Conservation (phyloP, 2,329 filamentous ascomycete genomes). For the Trichoderma hamatum region DNA sequence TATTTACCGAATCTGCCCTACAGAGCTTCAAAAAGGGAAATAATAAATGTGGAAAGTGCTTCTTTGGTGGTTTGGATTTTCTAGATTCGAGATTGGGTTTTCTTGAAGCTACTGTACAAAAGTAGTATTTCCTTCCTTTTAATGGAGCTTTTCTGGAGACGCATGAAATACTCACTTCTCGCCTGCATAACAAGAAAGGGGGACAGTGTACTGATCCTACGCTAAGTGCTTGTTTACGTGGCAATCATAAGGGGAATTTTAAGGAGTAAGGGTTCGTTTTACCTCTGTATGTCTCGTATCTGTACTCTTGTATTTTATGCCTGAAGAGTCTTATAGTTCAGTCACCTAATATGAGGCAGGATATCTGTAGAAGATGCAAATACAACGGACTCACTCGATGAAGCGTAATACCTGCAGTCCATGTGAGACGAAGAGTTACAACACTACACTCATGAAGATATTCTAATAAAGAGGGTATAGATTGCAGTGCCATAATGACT, state of each 20-base stretch:
- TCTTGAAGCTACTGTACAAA: background rate
- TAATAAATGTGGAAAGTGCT: background rate
- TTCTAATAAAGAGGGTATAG: background rate
- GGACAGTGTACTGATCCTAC: background rate
- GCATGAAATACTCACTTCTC: background rate
- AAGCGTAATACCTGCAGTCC: background rate
- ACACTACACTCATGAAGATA: background rate
- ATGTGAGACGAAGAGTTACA: background rate
- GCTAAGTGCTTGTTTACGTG: background rate
- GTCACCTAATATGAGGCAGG: background rate
- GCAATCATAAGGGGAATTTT: background rate
- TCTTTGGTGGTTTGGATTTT: background rate
- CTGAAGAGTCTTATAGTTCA: background rate
- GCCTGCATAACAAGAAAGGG: background rate
- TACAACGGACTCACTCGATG: background rate
- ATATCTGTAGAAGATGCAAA: background rate
- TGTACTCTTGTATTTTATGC: background rate
- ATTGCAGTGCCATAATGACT: background rate
- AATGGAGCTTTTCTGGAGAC: background rate
- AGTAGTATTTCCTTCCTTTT: background rate
- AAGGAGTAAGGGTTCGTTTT: background rate
- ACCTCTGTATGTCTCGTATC: background rate
- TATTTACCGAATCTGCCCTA: background rate
- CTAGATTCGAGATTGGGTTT: background rate
- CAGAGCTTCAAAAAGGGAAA: background rate